Evolutionary conservation across 2,329 filamentous ascomycete species (phyloP).

Genomic region (Teratosphaeria epicoccoides): DNA sequence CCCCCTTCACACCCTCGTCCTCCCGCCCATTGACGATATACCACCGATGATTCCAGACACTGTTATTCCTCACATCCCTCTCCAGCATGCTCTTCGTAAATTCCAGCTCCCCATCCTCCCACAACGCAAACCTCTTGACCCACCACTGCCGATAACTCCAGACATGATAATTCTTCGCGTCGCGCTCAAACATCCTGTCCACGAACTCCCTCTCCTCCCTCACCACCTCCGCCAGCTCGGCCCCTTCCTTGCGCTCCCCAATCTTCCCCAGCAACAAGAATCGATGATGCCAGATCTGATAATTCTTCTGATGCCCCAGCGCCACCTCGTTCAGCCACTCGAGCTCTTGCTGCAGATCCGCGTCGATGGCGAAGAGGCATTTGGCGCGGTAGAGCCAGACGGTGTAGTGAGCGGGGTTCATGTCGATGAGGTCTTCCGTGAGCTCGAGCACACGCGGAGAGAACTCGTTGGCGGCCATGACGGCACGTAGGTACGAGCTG

Average conservation of each 20-base stretch:
- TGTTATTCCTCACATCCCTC: constrained; percentile 86
- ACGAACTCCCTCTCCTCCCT: constrained; percentile 61
- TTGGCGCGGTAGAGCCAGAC: constrained; percentile 94
- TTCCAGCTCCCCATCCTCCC: constrained; percentile 48
- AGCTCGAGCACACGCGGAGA: constrained; percentile 67
- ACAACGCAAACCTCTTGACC: constrained; percentile 53
- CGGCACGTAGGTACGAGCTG: constrained; percentile 82
- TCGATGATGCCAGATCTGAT: constrained; percentile 82
- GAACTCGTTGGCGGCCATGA: constrained; percentile 83
- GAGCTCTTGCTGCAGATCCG: constrained; percentile 61
- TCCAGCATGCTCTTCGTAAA: constrained; percentile 63
- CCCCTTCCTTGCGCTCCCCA: not conserved
- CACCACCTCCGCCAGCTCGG: not conserved
- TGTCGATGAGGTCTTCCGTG: constrained; percentile 77
- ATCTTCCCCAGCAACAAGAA: constrained; percentile 45
- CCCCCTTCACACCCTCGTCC: constrained; percentile 25
- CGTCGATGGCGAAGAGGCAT: constrained; percentile 57
- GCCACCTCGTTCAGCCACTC: constrained; percentile 79
- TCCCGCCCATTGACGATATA: constrained; percentile 68
- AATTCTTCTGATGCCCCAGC: constrained; percentile 84
- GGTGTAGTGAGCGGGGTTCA: constrained; percentile 97
- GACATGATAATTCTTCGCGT: constrained; percentile 97
- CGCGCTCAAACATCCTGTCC: constrained; percentile 65
- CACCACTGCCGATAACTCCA: constrained; percentile 87
- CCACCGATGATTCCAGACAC: constrained; percentile 94